phyloP scores from a whole-genome alignment of 2,329 filamentous ascomycete genomes.

The Aaosphaeria pasadenensis region DNA sequence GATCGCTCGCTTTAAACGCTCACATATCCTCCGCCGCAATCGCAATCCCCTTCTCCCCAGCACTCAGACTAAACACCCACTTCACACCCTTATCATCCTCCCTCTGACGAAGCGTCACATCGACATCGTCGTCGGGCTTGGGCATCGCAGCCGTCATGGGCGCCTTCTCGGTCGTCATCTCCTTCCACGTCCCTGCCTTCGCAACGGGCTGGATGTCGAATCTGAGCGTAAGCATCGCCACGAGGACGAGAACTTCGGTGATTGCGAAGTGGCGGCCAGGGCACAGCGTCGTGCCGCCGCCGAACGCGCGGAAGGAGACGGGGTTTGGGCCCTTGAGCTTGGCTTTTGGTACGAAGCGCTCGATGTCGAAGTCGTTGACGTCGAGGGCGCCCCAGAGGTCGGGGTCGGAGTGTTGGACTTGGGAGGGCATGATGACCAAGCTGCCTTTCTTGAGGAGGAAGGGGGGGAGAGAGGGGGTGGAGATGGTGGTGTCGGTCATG shows the following conservation, averaged over 20 bases:
- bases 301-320: constrained; percentile 24
- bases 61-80: not conserved
- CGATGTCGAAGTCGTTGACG: constrained; percentile 23
- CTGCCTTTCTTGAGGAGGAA: constrained; percentile 30
- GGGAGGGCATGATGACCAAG: constrained; percentile 23
- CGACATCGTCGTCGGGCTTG: constrained; percentile 1
- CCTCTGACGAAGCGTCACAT: not conserved
- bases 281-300: constrained; percentile 27
- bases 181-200: constrained; percentile 7
- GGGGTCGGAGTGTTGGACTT: constrained; percentile 22
- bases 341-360: constrained; percentile 20
- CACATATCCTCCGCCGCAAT: not conserved
- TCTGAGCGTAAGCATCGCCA: constrained; percentile 21
- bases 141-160: not conserved
- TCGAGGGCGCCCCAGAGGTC: constrained; percentile 24
- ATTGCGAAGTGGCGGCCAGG: constrained; percentile 34
- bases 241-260: constrained; percentile 23
- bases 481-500: constrained; percentile 27
- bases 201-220: constrained; percentile 20
- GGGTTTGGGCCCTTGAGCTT: constrained; percentile 2
- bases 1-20: too few species aligned
- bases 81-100: not conserved
- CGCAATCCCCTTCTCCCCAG: not conserved
- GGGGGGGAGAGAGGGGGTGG: constrained; percentile 22
- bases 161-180: constrained; percentile 1